Evolutionary conservation across 768 basidiomycete genomes (phyloP), one percentile per base, ranked within the genome.

Genomic region (Coprinopsis cinerea): DNA sequence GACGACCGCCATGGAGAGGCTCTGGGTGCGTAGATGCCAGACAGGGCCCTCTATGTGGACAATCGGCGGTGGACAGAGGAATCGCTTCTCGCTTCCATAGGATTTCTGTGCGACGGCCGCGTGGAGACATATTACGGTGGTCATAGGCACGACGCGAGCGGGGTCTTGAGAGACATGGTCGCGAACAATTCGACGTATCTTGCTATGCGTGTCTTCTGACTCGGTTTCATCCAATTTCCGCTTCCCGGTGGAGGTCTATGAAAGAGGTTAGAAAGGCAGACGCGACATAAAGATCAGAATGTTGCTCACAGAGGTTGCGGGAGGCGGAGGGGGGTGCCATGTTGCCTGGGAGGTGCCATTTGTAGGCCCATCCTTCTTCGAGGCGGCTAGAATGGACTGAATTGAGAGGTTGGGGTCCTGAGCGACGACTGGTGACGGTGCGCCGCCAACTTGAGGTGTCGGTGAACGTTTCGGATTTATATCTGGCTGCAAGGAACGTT

Each of bases 41-140:
- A 85, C 82, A 2, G 92, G 88, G 17, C 92, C 91, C 59, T 92
- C 88, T 55, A 94, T 90, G 57, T 91, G 88, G 25, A 97, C 90
- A 51, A 95, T 81, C 7, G 93, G 93, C 2, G 93, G 92, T 7
- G 93, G 93, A 60, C 89, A 92, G 30, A 97, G 78, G 63, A 94
- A 92, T 50, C 93, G 85, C 66, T 94, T 93, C 71, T 96, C 93
- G 65, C 86, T 91, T 45, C 91, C 91, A 63, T 96, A 96, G 10
- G 91, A 93, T 70, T 96, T 96, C 71, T 96, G 93, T 1, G 91
- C 93, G 44, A 93, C 91, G 26, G 89, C 90, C 22, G 92, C 91
- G 61, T 95, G 92, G 47, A 93, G 75, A 57, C 88, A 92, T 53
- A 91, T 81, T 26, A 92, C 88, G 32, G 89, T 92, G 30, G 90